A percentile compares a stretch with the other conserved stretches of the same genome.
phyloP scores from a whole-genome alignment of 345 rosid species.

The Citrus inodora region DNA sequence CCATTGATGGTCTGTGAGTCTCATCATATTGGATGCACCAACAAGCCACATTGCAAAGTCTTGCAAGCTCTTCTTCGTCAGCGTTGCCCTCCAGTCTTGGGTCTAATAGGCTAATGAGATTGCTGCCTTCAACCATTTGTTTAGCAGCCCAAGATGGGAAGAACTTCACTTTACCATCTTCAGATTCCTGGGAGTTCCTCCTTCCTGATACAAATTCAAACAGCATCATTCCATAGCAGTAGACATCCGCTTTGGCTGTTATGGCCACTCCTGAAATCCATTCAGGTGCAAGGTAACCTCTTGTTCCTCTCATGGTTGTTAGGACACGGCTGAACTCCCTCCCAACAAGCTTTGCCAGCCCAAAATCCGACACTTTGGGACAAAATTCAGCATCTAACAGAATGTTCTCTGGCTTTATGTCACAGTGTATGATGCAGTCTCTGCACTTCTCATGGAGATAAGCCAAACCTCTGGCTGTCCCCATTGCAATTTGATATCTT shows the following conservation, averaged over 20 bases:
- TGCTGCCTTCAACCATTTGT: constrained; percentile 38
- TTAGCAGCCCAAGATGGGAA: constrained; percentile 63
- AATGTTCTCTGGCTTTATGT: constrained; percentile 87
- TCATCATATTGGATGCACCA: constrained; percentile 47
- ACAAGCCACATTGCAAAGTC: constrained; percentile 70
- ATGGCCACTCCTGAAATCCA: constrained; percentile 85
- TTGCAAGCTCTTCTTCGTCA: constrained; percentile 50
- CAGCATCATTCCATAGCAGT: constrained; percentile 89
- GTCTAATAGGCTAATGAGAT: constrained; percentile 48
- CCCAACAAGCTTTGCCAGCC: constrained; percentile 81
- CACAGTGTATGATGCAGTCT: constrained; percentile 91
- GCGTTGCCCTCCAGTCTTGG: constrained; percentile 38
- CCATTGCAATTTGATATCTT: constrained; percentile 63
- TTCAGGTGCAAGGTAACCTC: constrained; percentile 39
- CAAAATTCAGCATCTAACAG: constrained; percentile 34
- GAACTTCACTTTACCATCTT: constrained; percentile 42
- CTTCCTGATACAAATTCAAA: constrained; percentile 77
- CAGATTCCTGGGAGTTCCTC: constrained; percentile 61
- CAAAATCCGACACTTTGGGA: constrained; percentile 60
- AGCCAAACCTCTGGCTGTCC: constrained; percentile 77
- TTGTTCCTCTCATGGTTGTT: constrained; percentile 85
- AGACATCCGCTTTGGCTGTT: constrained; percentile 83
- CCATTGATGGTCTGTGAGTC: constrained; percentile 63
- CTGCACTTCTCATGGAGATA: constrained; percentile 84
- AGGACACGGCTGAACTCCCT: constrained; percentile 80